Percentiles rank a stretch among this genome's conserved stretches.
phyloP scores from a whole-genome alignment of 1,284 basidiomycete genomes.

The Xerocomus nothofagi region DNA sequence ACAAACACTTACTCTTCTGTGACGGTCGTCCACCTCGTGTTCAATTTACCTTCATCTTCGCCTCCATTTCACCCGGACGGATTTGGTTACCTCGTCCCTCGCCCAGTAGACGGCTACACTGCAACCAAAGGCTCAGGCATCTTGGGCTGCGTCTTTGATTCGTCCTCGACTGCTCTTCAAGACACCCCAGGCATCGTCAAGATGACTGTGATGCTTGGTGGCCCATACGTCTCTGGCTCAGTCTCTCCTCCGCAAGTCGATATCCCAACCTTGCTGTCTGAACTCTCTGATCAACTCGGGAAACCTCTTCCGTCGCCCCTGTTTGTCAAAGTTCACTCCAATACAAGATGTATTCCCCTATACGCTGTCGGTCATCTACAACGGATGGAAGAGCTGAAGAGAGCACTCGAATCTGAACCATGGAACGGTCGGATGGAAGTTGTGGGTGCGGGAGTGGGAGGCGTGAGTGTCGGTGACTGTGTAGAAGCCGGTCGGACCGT shows the following conservation, averaged over 20 bases:
- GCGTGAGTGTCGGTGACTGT: conserved; percentile 91
- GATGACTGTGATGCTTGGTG: conserved; percentile 91
- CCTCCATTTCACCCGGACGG: conserved; percentile 71
- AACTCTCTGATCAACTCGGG: conserved; percentile 55
- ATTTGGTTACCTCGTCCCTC: conserved; percentile 93
- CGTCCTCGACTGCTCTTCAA: conserved; percentile 68
- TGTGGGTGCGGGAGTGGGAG: conserved; percentile 84
- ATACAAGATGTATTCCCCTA: conserved; percentile 82
- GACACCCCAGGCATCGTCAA: conserved; percentile 59
- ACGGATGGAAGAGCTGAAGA: conserved; percentile 64
- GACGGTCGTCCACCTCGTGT: conserved; percentile 72
- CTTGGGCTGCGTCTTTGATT: conserved; percentile 85
- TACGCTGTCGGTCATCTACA: conserved; percentile 73
- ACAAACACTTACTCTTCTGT: conserved; percentile 66
- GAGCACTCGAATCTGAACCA: conserved; percentile 40
- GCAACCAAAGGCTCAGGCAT: conserved; percentile 49
- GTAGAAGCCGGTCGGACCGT: conserved; percentile 68
- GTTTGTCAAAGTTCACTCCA: conserved; percentile 54
- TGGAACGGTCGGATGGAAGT: conserved; percentile 71
- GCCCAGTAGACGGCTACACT: conserved; percentile 55
- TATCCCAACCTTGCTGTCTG: conserved; percentile 33
- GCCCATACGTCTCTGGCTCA: conserved; percentile 46
- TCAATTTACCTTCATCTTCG: conserved; percentile 50
- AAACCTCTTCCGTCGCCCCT: conserved; percentile 58
- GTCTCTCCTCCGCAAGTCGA: conserved; percentile 15